Evolutionary conservation across 2,329 filamentous ascomycete species (phyloP).

Genomic region (Triangularia verruculosa): DNA sequence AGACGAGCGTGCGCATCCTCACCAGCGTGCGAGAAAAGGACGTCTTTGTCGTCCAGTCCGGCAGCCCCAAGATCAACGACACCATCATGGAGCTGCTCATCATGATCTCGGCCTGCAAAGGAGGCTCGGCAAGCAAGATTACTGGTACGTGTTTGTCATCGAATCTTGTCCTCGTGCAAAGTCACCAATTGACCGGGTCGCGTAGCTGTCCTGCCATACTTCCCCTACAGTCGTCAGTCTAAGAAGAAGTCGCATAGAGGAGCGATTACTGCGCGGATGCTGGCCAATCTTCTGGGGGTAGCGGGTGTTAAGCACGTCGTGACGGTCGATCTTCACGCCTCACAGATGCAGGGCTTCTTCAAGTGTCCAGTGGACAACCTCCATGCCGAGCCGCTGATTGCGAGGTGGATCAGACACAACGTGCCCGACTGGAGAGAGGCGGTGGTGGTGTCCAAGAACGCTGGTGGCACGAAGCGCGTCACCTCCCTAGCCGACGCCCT

Average conservation of each 20-base stretch:
- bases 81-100: conserved; percentile 99
- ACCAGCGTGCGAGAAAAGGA: conserved; percentile 91
- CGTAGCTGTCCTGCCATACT: conserved; percentile 84
- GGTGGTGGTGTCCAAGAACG: conserved; percentile 97
- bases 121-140: conserved; percentile 92
- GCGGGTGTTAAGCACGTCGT: conserved; percentile 97
- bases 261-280: conserved; percentile 94
- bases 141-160: conserved; percentile 64
- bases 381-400: conserved; percentile 90
- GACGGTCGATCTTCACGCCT: conserved; percentile 91
- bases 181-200: conserved; percentile 1
- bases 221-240: conserved; percentile 98
- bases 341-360: conserved; percentile 99
- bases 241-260: conserved; percentile 98
- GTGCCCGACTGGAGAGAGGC: conserved; percentile 84
- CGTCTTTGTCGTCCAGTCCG: conserved; percentile 98
- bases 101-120: conserved; percentile 98
- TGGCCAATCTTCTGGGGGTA: conserved; percentile 89
- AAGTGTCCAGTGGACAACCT: conserved; percentile 96
- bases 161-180: neutral
- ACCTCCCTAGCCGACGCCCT: conserved; percentile 93
- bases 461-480: conserved; percentile 93
- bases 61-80: conserved; percentile 94
- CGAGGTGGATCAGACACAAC: conserved; percentile 90
- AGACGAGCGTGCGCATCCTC: conserved; percentile 67